Evolutionary conservation across 352 stramenopile species (phyloP), one percentile per base, ranked within the genome.

Genomic region (Globisporangium ultimum): DNA sequence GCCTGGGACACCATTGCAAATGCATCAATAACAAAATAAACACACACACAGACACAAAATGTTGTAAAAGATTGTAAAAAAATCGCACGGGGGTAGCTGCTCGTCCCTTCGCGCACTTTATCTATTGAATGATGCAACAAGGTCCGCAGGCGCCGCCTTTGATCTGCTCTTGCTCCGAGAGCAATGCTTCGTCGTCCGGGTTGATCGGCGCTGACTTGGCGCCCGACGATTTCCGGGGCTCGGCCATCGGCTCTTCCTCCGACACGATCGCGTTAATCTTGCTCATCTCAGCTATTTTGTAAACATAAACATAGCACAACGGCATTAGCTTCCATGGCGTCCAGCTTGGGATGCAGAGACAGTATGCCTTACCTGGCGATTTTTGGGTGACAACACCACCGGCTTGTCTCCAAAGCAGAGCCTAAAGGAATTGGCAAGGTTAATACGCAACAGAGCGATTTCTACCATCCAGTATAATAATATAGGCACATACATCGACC

Each of bases 381-480:
- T 91, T 91, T 63, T 91, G 84, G 34, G 80, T 89, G 32, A 95
- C 84, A 2, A 93, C 68, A 46, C 79, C 78, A 2, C 86, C 86
- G 2, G 83, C 80, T 64, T 95, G 86, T 36, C 86, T 82, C 86
- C 86, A 95, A 52, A 95, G 61, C 53, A 95, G 66, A 24, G 86
- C 86, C 75, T 88, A n/a, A n/a, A 45, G 8, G 8, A n/a, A 45
- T 45, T 2, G 13, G 13, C 40, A 36, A 36, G 3, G 8, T 36
- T 10, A 36, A 5, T 10, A 8, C 7, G 4, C 4, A 36, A 36
- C 28, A 36, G 28, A 36, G 28, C 28, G 28, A 6, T 36, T 36
- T 36, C 4, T 36, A 36, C 8, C 3, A 36, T 5, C 9, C 28
- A 2, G 28, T 36, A 5, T 36, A 36, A 36, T 2, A 10, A 36